Evolutionary conservation across 2,329 filamentous ascomycete genomes (phyloP).

Genomic region (Botryotinia globosa): DNA sequence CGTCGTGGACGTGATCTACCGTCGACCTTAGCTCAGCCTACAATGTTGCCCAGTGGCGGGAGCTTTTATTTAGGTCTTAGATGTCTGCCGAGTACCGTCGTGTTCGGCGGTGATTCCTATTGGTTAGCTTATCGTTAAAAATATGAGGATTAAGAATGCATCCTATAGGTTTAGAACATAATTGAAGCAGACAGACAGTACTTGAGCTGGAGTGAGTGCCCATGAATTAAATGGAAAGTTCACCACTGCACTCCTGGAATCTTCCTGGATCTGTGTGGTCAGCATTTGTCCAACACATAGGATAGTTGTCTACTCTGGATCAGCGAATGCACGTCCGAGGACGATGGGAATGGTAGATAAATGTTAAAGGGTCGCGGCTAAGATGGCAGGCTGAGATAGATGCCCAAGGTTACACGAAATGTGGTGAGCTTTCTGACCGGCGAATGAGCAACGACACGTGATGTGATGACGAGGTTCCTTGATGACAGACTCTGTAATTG

Average conservation of each 20-base stretch:
- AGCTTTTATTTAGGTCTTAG: neutral
- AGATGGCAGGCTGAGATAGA: neutral
- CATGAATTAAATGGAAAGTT: neutral
- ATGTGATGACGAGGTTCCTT: neutral
- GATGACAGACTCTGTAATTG: too few relatives aligned
- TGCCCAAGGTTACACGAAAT: constrained; percentile 1
- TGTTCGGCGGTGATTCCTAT: neutral
- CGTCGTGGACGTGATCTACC: neutral
- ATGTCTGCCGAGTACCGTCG: neutral
- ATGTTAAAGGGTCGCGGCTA: neutral
- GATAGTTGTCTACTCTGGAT: neutral
- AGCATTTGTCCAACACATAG: neutral
- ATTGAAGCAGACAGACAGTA: neutral
- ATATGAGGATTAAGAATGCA: neutral
- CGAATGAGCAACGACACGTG: neutral
- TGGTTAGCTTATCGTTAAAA: neutral
- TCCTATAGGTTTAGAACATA: neutral
- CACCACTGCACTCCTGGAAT: neutral
- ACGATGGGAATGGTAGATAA: neutral
- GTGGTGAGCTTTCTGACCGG: neutral
- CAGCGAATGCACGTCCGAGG: neutral
- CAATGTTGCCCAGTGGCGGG: neutral
- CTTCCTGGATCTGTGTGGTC: neutral
- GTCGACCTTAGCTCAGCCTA: neutral
- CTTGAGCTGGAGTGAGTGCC: neutral